Base-by-base conservation (phyloP, 106 monocot species). In the Posidonia australis region DNA sequence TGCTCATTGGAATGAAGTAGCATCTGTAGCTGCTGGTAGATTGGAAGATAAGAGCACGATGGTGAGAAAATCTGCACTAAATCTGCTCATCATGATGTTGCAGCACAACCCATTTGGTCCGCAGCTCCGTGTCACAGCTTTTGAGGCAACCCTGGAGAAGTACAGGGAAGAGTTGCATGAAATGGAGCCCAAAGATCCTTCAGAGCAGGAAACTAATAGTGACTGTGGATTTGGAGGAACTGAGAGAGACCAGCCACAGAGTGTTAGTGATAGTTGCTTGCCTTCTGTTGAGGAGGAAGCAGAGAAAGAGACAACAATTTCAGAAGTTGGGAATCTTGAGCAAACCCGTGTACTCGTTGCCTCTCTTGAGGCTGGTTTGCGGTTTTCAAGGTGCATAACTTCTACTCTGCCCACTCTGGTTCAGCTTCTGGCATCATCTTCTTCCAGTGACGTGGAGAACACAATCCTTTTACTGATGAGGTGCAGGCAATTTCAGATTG, bases 51-150 rank as follows among this genome's bases (percentile, higher is more conserved):
- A 98, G 67, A 83, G 79, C 77, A 80, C 98, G 18, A 77, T 91
- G 11, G 98, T 98, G 56, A 87, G 98, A 57, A 98, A 98, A 69
- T 91, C 98, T 49, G 91, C 98, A 44, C 62, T 98, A 46, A 76
- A 81, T 73, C 59, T 98, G 54, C 87, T 98, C 24, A 87, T 90
- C 31, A 85, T 83, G 9, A 84, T 98, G 87, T 65, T 98, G 54
- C 98, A 98, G 62, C 84, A 98, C 28, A 98, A 98, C 56, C 98
- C 98, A 44, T 98, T 98, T 67, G 98, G 98, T 24, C 98, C 98
- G 13, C 82, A 87, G 53, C 87, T 98, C 13, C 80, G 77, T 0
- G 66, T 81, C 54, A 74, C 78, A 23, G 82, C 73, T 61, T 91
- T 98, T 79, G 87, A 88, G 78, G 82, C 77, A 31, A 98, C 98